phyloP scores from a whole-genome alignment of 768 basidiomycete species.

The Astraeus odoratus region DNA sequence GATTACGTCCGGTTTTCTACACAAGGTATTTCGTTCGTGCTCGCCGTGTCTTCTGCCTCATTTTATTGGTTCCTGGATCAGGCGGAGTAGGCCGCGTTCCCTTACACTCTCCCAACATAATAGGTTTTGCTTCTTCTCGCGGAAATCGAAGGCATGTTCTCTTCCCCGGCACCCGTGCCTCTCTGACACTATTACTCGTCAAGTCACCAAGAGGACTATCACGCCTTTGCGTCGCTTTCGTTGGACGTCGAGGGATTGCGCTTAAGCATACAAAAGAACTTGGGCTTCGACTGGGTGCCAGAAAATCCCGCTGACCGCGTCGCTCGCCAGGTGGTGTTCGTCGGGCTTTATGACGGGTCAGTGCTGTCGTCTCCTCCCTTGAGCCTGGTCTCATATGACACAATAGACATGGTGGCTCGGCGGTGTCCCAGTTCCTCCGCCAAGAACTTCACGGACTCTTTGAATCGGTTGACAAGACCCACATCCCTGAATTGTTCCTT shows the following conservation, averaged over 20 bases:
- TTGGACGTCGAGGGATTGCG: constrained; percentile 71
- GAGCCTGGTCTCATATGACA: neutral
- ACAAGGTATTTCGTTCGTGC: constrained; percentile 36
- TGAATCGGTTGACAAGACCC: constrained; percentile 64
- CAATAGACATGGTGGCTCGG: constrained; percentile 87
- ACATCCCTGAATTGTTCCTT: constrained; percentile 66
- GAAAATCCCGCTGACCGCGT: constrained; percentile 43
- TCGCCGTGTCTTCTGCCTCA: neutral
- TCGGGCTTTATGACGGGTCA: constrained; percentile 91
- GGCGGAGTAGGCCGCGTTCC: constrained; percentile 65
- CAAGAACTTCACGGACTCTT: constrained; percentile 83
- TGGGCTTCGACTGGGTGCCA: constrained; percentile 71
- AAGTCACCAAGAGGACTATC: constrained; percentile 89
- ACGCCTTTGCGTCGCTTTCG: constrained; percentile 68
- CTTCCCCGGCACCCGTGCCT: neutral
- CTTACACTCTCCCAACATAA: constrained; percentile 67
- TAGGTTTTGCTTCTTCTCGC: constrained; percentile 68
- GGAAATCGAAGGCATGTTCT: constrained; percentile 60
- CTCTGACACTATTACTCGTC: constrained; percentile 10
- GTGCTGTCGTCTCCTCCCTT: constrained; percentile 13
- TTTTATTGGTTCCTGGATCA: constrained; percentile 19
- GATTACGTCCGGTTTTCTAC: constrained; percentile 57
- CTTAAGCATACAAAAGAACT: constrained; percentile 51
- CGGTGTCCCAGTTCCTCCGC: constrained; percentile 78
- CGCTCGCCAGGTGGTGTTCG: constrained; percentile 72